Percentiles rank a stretch among this genome's conserved stretches.
phyloP scores from a whole-genome alignment of 169 alveolate genomes.

The Eimeria sp. region DNA sequence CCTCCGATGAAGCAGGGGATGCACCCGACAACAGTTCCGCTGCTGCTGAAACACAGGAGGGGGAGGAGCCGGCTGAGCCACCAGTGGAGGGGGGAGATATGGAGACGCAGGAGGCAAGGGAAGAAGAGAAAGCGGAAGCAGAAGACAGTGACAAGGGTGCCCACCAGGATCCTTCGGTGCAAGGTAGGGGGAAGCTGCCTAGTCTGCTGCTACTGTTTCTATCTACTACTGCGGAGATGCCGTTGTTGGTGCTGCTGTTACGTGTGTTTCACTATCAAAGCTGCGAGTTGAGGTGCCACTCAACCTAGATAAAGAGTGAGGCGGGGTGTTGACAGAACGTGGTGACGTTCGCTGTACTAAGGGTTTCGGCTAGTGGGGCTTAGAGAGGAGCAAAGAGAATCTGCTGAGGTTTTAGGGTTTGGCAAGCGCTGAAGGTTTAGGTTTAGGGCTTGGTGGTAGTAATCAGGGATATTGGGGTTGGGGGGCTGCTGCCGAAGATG shows the following conservation, averaged over 20 bases:
- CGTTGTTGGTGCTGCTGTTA: background rate
- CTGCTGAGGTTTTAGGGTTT: no score
- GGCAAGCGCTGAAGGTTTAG: background rate
- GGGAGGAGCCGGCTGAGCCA: background rate
- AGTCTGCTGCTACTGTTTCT: background rate
- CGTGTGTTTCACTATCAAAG: background rate
- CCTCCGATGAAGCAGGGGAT: constrained; percentile 40
- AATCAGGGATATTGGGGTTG: background rate
- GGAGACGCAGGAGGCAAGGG: constrained; percentile 12
- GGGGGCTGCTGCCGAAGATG: constrained; percentile 64
- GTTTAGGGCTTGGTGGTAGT: background rate
- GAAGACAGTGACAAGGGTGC: constrained; percentile 44
- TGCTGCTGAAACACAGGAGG: constrained; percentile 4
- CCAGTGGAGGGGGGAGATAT: background rate
- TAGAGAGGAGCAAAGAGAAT: background rate
- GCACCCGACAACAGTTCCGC: constrained; percentile 10
- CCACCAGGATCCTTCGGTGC: constrained; percentile 50
- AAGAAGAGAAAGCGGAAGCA: background rate
- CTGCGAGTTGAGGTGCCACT: background rate
- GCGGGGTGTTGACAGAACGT: background rate
- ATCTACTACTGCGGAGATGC: background rate
- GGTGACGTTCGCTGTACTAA: background rate
- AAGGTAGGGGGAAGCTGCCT: background rate
- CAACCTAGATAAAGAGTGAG: background rate
- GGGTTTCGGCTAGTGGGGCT: background rate